phyloP scores from a whole-genome alignment of 2,329 filamentous ascomycete genomes.

The Neoscytalidium dimidiatum region DNA sequence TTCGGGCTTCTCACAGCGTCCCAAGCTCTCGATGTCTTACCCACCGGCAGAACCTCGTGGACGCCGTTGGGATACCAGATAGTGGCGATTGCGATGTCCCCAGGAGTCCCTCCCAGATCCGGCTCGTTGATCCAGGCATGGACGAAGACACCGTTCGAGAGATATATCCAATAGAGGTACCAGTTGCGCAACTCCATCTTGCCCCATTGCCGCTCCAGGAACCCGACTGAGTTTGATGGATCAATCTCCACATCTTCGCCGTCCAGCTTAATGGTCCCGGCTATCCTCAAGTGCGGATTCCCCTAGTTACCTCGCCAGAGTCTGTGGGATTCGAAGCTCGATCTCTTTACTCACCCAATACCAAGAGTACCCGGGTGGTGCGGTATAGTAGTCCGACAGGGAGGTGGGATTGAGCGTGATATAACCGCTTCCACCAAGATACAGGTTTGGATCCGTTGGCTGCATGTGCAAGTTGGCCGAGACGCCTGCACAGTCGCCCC shows the following conservation, averaged over 20 bases:
- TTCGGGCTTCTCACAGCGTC: background rate
- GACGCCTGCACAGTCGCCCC: background rate
- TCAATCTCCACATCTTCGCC: background rate
- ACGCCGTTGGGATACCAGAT: background rate
- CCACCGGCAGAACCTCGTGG: background rate
- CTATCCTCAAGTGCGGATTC: background rate
- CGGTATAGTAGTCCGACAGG: background rate
- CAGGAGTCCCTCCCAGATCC: background rate
- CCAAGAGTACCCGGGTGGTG: background rate
- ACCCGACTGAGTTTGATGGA: background rate
- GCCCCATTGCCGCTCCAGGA: background rate
- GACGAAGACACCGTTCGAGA: background rate
- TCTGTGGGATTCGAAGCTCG: background rate
- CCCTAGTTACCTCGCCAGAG: background rate
- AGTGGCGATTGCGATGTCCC: background rate
- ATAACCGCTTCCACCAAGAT: background rate
- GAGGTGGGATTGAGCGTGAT: background rate
- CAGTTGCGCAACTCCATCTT: background rate
- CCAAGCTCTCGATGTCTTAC: background rate
- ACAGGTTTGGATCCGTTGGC: background rate
- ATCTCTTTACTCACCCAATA: background rate
- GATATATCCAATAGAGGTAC: background rate
- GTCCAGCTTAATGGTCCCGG: background rate
- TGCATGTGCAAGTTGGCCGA: background rate
- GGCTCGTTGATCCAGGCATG: background rate